Evolutionary conservation across 352 stramenopile species (phyloP).

Genomic region (Phytopythium chamaehyphon): DNA sequence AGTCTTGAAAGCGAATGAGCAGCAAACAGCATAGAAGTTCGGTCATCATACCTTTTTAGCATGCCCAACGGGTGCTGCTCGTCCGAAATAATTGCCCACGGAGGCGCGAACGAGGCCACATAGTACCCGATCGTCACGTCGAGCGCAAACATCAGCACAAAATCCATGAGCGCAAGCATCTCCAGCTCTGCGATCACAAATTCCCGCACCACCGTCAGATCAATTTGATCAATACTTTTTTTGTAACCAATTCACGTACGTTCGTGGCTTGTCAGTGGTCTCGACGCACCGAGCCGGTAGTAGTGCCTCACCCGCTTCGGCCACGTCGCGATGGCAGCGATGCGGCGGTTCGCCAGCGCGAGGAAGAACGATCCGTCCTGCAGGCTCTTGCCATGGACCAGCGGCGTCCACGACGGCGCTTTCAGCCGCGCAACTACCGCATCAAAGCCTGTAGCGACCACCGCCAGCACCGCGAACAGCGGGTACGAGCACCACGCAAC

Average conservation of each 20-base stretch:
- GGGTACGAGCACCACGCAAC: conserved; percentile 15
- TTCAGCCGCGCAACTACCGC: conserved; percentile 6
- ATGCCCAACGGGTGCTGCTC: background rate
- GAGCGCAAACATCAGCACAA: conserved; percentile 15
- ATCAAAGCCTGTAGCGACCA: conserved; percentile 13
- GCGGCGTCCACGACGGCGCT: conserved; percentile 17
- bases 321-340: conserved; percentile 22
- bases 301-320: conserved; percentile 19
- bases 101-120: background rate
- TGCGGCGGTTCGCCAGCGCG: conserved; percentile 26
- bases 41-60: background rate
- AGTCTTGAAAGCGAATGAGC: background rate
- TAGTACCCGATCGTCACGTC: conserved; percentile 7
- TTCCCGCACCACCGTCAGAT: background rate
- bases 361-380: conserved; percentile 43
- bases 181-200: conserved; percentile 16
- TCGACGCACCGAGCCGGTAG: conserved; percentile 16
- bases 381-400: conserved; percentile 23
- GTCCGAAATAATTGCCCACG: background rate
- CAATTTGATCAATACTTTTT: no score
- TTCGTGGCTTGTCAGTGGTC: conserved; percentile 25
- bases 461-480: conserved; percentile 17
- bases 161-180: conserved; percentile 30
- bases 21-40: background rate
- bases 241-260: conserved; percentile 12